phyloP scores from a whole-genome alignment of 2,329 filamentous ascomycete genomes.

The Sclerotinia sclerotiorum region DNA sequence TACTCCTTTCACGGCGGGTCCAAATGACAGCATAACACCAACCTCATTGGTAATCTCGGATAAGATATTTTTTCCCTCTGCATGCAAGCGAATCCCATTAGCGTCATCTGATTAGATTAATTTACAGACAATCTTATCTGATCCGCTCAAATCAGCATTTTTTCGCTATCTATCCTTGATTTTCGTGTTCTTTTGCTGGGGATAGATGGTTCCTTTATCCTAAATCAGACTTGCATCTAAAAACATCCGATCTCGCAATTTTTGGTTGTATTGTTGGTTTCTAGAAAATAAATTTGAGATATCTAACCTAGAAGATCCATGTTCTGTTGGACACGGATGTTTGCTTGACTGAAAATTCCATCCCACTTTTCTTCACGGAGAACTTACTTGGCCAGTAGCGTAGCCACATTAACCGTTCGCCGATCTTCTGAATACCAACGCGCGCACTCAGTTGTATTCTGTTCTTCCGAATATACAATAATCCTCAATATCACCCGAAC shows the following conservation, averaged over 20 bases:
- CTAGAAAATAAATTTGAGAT: not conserved
- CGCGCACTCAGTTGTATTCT: not conserved
- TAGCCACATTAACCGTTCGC: not conserved
- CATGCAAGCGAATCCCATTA: slow-evolving; percentile 14
- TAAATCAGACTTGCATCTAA: not conserved
- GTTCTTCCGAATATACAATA: not conserved
- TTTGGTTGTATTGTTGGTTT: not conserved
- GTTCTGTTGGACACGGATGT: slow-evolving; percentile 1
- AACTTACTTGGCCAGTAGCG: not conserved
- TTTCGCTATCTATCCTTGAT: slow-evolving; percentile 1
- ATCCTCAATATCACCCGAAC: slow-evolving; percentile 30
- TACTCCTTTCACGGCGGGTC: not conserved
- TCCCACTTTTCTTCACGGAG: slow-evolving; percentile 14
- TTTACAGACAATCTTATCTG: slow-evolving; percentile 14
- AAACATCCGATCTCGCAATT: not conserved
- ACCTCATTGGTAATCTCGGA: not conserved
- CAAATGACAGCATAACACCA: not conserved
- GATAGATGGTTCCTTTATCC: not conserved
- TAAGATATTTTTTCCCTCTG: not conserved
- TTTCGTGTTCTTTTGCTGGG: not conserved
- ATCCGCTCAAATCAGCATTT: slow-evolving; percentile 5
- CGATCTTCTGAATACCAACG: not conserved
- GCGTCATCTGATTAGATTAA: slow-evolving; percentile 21
- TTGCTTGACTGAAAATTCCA: not conserved
- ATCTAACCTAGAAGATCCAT: not conserved